Evolutionary conservation across 177 flowering plant species (phyloP), one percentile per base, ranked within the genome.

Genomic region (Tripterygium wilfordii): DNA sequence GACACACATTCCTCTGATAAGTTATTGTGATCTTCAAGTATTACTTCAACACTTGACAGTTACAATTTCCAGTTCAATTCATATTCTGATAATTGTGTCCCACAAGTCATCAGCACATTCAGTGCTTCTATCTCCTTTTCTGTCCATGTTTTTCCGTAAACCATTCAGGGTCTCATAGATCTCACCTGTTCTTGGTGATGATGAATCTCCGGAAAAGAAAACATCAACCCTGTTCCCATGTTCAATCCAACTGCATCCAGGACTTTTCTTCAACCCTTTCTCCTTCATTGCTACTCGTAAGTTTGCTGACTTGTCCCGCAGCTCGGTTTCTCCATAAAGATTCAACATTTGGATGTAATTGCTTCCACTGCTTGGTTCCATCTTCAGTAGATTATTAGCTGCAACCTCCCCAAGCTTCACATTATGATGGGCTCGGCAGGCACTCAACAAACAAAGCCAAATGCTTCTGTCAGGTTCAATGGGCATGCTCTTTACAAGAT

Each of bases 191-290:
- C 40, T 42, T 3, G 58, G 53, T 0, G 75, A 70, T 20, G 85
- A 80, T n/a, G 80, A 62, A 57, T 72, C 80, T 26, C 83, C 74
- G 0, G 88, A 79, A 52, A 45, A 57, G 58, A 84, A 82, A 13
- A 68, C 60, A 37, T 62, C 45, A 30, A 74, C 67, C 36, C 41
- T 55, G 14, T 72, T 62, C 43, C 61, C 67, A 23, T 70, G 53
- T 66, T 85, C 88, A 54, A 85, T 70, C 88, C 88, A 82, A 65
- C 94, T 85, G 51, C 77, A 76, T 5, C 94, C 94, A 24, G 86
- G 80, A 29, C 22, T 58, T 66, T 85, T 85, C 57, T 61, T 72
- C 49, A 82, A 28, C 14, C 78, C 76, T 55, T 47, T 74, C 43
- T 74, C 68, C 45, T 58, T 82, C 82, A 82, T 75, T 29, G 42